Base-by-base conservation (phyloP, 371 early-diverging fungal species). In the Basidiobolus meristosporus region DNA sequence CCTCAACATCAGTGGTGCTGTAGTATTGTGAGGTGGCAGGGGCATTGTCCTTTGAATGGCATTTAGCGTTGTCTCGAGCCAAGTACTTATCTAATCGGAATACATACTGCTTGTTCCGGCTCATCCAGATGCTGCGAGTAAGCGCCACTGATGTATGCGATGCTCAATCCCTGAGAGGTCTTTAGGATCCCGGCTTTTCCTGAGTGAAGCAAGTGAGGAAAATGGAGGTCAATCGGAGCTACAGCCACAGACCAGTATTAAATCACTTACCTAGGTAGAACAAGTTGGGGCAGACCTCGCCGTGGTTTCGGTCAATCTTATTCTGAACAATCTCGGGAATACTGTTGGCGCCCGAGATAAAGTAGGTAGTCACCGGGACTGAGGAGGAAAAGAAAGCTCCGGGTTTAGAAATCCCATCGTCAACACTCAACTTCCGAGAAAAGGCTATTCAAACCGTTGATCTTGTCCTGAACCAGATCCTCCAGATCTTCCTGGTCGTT, bases 291-390 rank as follows among this genome's bases (percentile, higher is more conserved):
- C 83, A 81, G 2, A 88, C 47, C 50, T 85, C 83, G 34, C 87
- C 88, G 15, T 70, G 60, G 9, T 62, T 68, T 30, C 51, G 42
- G 19, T 60, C 52, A 26, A 78, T 65, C 21, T 60, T 65, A 6
- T 64, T 57, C 31, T 54, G 50, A 26, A 80, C 60, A 3, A 48
- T 46, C 7, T 48, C 56, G 0, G 89, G 86, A 16, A 82, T 52
- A 15, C 59, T 54, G 20, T 54, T 54, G 22, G 62, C 52, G 15
- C 86, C 88, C 16, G 56, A 56, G 29, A 81, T 71, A 41, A 82
- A 73, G 47, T 85, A 88, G 0, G 87, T 76, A 31, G 72, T 68
- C 3, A 82, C 48, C 0, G 89, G 84, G 9, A 85, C 82, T 71
- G 49, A 4, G 28, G 26, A 34, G 22, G 36, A 32, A n/a, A 34